These are phyloP conservation scores for Blastobotrys attinorum DNA, from an alignment of 805 yeast genomes.

Conservation along the genomic window DNA sequence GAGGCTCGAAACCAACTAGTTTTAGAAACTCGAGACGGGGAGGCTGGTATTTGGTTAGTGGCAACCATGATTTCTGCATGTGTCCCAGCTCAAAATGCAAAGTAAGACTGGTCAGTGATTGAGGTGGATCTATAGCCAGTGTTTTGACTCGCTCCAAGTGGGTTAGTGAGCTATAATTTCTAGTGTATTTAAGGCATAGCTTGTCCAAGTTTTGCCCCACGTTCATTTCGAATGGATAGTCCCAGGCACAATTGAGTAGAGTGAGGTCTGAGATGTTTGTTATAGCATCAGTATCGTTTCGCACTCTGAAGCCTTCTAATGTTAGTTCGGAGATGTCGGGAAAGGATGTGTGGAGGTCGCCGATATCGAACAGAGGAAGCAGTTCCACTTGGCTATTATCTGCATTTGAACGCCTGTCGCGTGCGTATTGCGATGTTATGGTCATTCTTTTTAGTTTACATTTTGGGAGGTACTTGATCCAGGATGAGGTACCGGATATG, in stretches of 20 bases:
- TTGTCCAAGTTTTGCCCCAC: neutral
- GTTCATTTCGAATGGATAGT: neutral
- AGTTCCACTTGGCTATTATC: neutral
- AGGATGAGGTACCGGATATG: neutral
- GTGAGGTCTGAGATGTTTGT: neutral
- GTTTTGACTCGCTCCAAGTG: neutral
- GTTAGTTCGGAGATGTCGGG: neutral
- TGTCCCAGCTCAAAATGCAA: neutral
- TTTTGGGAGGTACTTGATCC: neutral
- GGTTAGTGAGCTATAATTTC: neutral
- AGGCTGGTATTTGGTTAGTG: neutral
- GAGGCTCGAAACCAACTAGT: neutral
- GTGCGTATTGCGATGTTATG: neutral
- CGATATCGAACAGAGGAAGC: neutral
- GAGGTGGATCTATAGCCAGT: neutral
- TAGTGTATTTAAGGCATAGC: neutral
- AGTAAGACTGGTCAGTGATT: neutral
- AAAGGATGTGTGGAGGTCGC: neutral
- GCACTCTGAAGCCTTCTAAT: neutral
- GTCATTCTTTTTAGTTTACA: neutral
- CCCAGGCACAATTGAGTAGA: neutral
- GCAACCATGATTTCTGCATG: neutral
- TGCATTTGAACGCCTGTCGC: neutral
- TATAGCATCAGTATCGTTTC: neutral
- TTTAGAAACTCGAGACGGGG: neutral